Conservation (phyloP, 352 stramenopile species). For the Globisporangium echinulatum region DNA sequence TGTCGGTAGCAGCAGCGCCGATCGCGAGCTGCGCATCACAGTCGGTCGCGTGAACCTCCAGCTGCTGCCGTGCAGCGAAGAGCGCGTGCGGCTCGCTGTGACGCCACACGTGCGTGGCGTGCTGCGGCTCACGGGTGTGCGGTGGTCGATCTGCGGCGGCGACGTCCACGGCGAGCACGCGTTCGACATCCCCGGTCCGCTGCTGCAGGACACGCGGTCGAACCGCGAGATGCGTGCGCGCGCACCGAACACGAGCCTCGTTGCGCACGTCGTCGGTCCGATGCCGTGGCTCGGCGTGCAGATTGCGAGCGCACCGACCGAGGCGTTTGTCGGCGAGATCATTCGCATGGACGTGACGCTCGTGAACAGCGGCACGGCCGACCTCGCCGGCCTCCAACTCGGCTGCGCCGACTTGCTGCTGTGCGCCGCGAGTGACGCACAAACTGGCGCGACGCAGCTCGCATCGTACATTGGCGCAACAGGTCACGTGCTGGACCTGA, state of each 20-base stretch:
- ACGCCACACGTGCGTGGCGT: constrained; percentile 52
- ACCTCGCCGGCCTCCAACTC: constrained; percentile 48
- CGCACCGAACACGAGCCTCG: constrained; percentile 69
- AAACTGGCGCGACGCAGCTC: constrained; percentile 12
- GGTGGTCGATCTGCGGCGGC: constrained; percentile 79
- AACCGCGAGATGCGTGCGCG: constrained; percentile 65
- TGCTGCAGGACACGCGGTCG: constrained; percentile 76
- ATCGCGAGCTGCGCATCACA: constrained; percentile 28
- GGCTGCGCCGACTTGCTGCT: constrained; percentile 60
- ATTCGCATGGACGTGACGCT: constrained; percentile 47
- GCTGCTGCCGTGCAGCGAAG: constrained; percentile 68
- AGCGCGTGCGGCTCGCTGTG: constrained; percentile 60
- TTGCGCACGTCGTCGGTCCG: constrained; percentile 56
- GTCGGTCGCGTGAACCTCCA: constrained; percentile 73
- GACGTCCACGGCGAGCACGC: constrained; percentile 76
- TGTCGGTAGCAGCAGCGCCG: neutral
- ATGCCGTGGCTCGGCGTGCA: constrained; percentile 84
- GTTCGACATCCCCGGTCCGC: constrained; percentile 72
- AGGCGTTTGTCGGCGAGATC: constrained; percentile 59
- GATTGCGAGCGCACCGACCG: constrained; percentile 29
- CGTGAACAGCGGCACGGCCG: constrained; percentile 46
- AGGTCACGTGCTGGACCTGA: constrained; percentile 61
- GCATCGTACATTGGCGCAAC: constrained; percentile 54
- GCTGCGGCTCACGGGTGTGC: constrained; percentile 59
- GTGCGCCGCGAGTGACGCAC: constrained; percentile 26